A percentile compares a stretch with the other conserved stretches of the same genome.
phyloP scores from a whole-genome alignment of 1,284 basidiomycete genomes.

The Moesziomyces antarcticus region DNA sequence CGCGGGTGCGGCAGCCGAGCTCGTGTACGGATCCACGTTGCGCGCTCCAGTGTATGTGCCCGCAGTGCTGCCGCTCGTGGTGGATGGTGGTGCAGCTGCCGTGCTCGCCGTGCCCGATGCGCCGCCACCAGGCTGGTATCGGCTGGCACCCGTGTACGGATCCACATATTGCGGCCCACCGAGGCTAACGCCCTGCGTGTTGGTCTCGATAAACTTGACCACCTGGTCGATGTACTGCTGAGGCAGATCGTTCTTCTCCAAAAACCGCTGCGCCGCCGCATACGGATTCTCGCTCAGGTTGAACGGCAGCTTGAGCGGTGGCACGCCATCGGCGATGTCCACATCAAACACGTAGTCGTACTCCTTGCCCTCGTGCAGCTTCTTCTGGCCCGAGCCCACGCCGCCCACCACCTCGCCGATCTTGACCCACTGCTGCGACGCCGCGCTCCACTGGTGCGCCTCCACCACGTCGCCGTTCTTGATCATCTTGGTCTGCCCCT shows the following conservation, averaged over 20 bases:
- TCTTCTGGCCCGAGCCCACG: conserved; percentile 85
- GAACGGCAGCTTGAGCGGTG: conserved; percentile 92
- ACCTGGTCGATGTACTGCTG: conserved; percentile 87
- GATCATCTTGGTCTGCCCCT: conserved; percentile 89
- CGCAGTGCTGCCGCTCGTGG: conserved; percentile 56
- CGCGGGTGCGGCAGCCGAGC: conserved; percentile 50
- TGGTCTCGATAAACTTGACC: conserved; percentile 92
- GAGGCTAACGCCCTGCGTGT: conserved; percentile 79
- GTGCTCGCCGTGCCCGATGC: conserved; percentile 33
- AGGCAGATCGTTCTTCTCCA: conserved; percentile 85
- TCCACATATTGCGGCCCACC: conserved; percentile 77
- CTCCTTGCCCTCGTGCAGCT: conserved; percentile 86
- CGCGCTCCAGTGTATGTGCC: conserved; percentile 69
- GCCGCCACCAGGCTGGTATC: conserved; percentile 71
- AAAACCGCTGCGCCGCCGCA: conserved; percentile 86
- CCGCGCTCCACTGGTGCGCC: conserved; percentile 76
- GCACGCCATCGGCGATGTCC: conserved; percentile 90
- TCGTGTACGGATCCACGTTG: conserved; percentile 54
- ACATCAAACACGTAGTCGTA: conserved; percentile 99
- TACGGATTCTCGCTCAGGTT: conserved; percentile 88
- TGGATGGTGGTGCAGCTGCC: conserved; percentile 64
- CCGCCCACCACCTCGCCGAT: conserved; percentile 96
- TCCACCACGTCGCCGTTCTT: conserved; percentile 55
- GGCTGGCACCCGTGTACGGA: conserved; percentile 86
- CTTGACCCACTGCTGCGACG: conserved; percentile 82